Base-by-base conservation (phyloP, 495 filamentous ascomycete species). In the Aspergillus steynii region DNA sequence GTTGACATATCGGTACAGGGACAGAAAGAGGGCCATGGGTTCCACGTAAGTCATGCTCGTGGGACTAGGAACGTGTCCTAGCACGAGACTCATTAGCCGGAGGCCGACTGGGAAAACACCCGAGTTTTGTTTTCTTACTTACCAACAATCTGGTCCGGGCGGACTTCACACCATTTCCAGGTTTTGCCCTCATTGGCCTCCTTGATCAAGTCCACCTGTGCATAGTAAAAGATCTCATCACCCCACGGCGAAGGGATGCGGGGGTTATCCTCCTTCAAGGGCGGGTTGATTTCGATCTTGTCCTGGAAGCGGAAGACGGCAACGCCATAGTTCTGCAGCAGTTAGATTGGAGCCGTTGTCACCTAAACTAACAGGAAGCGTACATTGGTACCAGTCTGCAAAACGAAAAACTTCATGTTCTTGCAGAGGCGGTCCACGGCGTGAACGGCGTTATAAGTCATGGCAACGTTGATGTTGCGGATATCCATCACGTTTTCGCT, bases 131-230 rank as follows among this genome's bases (percentile, higher is more conserved):
- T 56, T 71, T 67, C 48, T 65, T 66, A n/a, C 67, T 71, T n/a
- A 61, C 65, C 53, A 71, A 69, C 49, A 27, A 71, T 65, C 26
- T 61, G 60, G 50, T 75, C 71, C n/a, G 70, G 68, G 8, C 67
- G 60, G 12, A 75, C 63, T 47, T 72, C 71, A 54, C 63, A 69
- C 62, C 64, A 75, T 31, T 68, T 66, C 73, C 73, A 75, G 14
- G 59, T 25, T 50, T 66, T 72, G 25, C 61, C 65, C 15, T 57
- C 27, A 50, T 61, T 63, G 14, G 62, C 34, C 42, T 59, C 48
- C 34, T 61, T 53, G 2, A 75, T 62, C 5, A 69, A 45, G 20
- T 74, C 65, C n/a, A 65, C 60, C 12, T 59, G 56, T n/a, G 61
- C 51, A 34, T 70, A 73, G 55, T 68, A 69, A 48, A 73, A 62